These are phyloP conservation scores for Cryptococcus amylolentus DNA, from an alignment of 1,284 basidiomycete species.

Conservation along the genomic window DNA sequence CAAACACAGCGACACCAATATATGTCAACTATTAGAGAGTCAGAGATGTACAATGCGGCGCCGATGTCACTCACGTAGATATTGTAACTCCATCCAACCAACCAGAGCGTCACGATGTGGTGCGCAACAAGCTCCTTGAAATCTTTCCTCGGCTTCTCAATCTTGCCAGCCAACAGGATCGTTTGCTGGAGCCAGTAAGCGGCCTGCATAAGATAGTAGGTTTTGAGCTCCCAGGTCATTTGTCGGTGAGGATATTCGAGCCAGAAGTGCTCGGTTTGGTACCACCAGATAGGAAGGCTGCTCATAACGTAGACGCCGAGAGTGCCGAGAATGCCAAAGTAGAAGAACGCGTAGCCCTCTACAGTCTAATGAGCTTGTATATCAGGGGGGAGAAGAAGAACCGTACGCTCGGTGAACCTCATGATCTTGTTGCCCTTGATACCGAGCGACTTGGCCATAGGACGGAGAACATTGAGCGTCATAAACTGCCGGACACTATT, in stretches of 20 bases:
- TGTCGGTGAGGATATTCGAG: constrained; percentile 82
- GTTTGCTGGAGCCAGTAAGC: constrained; percentile 95
- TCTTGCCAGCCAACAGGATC: constrained; percentile 72
- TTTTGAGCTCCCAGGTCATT: constrained; percentile 80
- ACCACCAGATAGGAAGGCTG: constrained; percentile 85
- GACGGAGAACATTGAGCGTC: constrained; percentile 65
- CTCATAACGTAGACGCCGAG: constrained; percentile 83
- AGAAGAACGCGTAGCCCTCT: constrained; percentile 77
- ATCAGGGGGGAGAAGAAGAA: background rate
- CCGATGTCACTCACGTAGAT: constrained; percentile 56
- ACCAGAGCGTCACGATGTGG: constrained; percentile 92
- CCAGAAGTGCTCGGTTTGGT: constrained; percentile 77
- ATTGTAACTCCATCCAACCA: constrained; percentile 88
- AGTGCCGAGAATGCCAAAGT: constrained; percentile 67
- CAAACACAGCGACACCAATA: constrained; percentile 88
- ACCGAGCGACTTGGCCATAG: constrained; percentile 67
- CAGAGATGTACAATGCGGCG: constrained; percentile 1
- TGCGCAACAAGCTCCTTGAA: constrained; percentile 74
- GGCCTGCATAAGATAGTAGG: constrained; percentile 85
- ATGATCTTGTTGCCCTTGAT: constrained; percentile 66
- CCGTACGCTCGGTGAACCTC: constrained; percentile 73
- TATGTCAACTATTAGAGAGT: constrained; percentile 57
- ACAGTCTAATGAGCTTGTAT: background rate
- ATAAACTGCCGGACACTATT: constrained; percentile 67
- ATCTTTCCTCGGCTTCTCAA: constrained; percentile 94